These are phyloP conservation scores for Hansenula sp. DNA, from an alignment of 1,139 yeast genomes.

Conservation along the genomic window DNA sequence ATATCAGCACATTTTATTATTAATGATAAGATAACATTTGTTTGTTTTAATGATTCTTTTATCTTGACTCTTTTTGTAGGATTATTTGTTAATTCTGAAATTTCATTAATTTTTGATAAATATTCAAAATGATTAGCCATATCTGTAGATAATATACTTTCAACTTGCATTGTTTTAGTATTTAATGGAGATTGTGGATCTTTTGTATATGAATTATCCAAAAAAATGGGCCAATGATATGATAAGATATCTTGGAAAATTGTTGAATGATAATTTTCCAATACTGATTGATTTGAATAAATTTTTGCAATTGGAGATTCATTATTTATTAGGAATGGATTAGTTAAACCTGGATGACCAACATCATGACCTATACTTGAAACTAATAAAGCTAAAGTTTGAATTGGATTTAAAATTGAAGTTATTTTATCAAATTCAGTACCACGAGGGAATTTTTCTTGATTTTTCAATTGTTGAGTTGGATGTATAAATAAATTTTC, in stretches of 20 bases:
- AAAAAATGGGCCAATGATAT: conserved; percentile 58
- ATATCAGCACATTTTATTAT: conserved; percentile 92
- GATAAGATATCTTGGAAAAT: conserved; percentile 59
- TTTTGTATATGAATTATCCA: conserved; percentile 19
- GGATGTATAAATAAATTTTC: conserved; percentile 14
- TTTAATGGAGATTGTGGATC: conserved; percentile 11
- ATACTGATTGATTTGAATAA: conserved; percentile 63
- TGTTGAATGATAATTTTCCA: conserved; percentile 83
- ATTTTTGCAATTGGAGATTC: conserved; percentile 62
- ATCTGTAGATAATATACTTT: conserved; percentile 77
- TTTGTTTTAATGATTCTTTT: conserved; percentile 20
- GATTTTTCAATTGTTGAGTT: conserved; percentile 1
- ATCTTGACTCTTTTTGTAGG: conserved; percentile 9
- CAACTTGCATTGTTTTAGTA: conserved; percentile 33
- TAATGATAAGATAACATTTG: conserved; percentile 54
- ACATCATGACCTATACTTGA: conserved; percentile 95
- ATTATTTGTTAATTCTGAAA: conserved; percentile 17
- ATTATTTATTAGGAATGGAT: conserved; percentile 59
- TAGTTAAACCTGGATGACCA: conserved; percentile 94
- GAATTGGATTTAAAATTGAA: conserved; percentile 37
- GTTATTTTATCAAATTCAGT: conserved; percentile 5
- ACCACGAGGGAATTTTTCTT: neutral
- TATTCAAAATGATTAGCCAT: conserved; percentile 88
- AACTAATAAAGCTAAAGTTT: conserved; percentile 56
- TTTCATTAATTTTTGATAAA: conserved; percentile 41